Evolutionary conservation across 2,329 filamentous ascomycete species (phyloP), one percentile per base, ranked within the genome.

Genomic region (Torrubiella hemipterigena): DNA sequence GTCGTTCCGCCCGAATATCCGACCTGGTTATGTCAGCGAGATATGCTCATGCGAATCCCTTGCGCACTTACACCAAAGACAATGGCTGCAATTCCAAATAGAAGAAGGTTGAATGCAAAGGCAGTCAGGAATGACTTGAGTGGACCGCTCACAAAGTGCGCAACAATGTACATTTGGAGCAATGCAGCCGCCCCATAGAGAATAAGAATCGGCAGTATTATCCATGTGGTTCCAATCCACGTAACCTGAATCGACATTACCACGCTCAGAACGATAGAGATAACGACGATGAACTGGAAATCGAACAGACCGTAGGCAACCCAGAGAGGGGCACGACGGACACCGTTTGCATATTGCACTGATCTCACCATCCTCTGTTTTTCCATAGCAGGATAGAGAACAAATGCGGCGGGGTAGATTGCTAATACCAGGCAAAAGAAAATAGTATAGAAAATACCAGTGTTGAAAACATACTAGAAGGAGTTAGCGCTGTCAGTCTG

Each of bases 311-410:
- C 62, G 48, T 93, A 89, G 2, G 85, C 81, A 2, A 81, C 53
- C 85, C 85, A 93, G 2, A 93, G 61, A 1, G 84, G 81, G 2
- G 77, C 59, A 2, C 78, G 75, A 17, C 80, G 68, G 19, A 93
- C 82, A 20, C 85, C 85, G 49, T 93, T 93, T 35, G 81, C 86
- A 54, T 91, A 93, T 50, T 93, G 77, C 16, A 94, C 59, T 5
- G 79, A 78, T 30, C 85, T 70, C 25, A 93, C 81, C 37, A 83
- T 79, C 31, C 75, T 64, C 4, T 81, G 58, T 18, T 83, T 69
- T 53, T 93, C 85, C 10, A 82, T 59, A 4, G 83, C 91, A 1
- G 82, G 81, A 48, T 93, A 93, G 6, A 93, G 59, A 1, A 79
- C 73, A 45, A 93, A 67, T 17, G 78, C 80, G 7, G 73, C 70